Evolutionary conservation across 768 basidiomycete genomes (phyloP), one percentile per base, ranked within the genome.

Genomic region (Auriscalpium microsporum): DNA sequence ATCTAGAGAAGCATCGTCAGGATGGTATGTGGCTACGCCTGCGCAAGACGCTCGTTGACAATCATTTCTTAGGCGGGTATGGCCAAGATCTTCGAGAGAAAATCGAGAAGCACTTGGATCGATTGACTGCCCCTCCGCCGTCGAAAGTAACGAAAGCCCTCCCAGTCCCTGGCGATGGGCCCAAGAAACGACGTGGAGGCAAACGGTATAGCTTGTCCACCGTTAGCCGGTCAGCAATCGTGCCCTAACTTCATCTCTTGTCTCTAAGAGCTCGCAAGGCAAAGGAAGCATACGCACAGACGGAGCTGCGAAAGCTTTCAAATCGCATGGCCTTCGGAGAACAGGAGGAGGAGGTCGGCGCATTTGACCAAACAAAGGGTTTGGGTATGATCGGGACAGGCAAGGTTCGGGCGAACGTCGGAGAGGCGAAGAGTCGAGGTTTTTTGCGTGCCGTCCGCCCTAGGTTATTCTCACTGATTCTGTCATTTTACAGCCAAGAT

Each of bases 201-300:
- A 94, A 90, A 75, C 83, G 94, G 93, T 91, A 54, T 48, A 79
- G 70, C 28, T 4, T 19, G 17, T 28, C 19, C 53, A 17, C 13
- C 23, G 54, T 33, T 50, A 45, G 37, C 21, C 21, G 49, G 44
- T 59, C 33, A 48, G 2, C 14, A 5, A 37, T 53, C n/a, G 7
- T 23, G 36, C 23, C 52, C 48, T 61, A 48, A 62, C 11, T 2
- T 42, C 11, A 21, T 10, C 28, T 34, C 23, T 53, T 10, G 4
- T 38, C n/a, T n/a, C n/a, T n/a, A n/a, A 96, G 94, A 8, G 96
- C 95, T 1, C 84, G 96, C 47, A 95, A 97, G 68, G 90, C 93
- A n/a, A 99, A 99, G 67, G 96, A 98, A 71, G 94, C 93, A 1
- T 94, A 94, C 65, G 94, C 93, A 5, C 90, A 93, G 71, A 98